Percentiles rank a stretch among this genome's conserved stretches.
phyloP scores from a whole-genome alignment of 371 early-diverging fungal genomes.

The Mucor irregularis region DNA sequence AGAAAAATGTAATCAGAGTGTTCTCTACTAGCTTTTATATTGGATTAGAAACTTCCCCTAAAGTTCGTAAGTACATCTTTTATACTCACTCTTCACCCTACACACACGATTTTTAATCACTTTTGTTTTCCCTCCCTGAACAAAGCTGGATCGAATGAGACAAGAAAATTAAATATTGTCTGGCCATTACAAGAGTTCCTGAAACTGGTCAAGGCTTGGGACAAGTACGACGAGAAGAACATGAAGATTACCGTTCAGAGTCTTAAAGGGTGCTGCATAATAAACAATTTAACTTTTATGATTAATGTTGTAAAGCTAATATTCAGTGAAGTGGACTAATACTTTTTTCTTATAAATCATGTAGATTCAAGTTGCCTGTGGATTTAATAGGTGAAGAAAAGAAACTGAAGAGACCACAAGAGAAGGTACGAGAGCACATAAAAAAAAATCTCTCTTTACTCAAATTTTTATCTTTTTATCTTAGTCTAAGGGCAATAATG shows the following conservation, averaged over 20 bases:
- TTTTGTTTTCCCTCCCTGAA: too few relatives aligned
- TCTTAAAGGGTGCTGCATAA: conserved; percentile 66
- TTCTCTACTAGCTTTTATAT: conserved; percentile 90
- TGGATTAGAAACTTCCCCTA: conserved; percentile 70
- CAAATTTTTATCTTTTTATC: background rate
- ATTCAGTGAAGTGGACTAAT: background rate
- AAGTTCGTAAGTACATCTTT: conserved; percentile 46
- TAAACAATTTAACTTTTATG: conserved; percentile 5
- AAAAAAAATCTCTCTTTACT: background rate
- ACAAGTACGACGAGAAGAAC: conserved; percentile 63
- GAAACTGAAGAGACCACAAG: conserved; percentile 39
- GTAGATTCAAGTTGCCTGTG: conserved; percentile 43
- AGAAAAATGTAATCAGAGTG: conserved; percentile 29
- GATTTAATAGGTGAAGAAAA: conserved; percentile 49
- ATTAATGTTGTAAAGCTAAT: background rate
- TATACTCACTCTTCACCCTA: too few relatives aligned
- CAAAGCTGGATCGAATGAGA: conserved; percentile 40
- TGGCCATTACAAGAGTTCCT: conserved; percentile 84
- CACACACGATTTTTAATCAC: too few relatives aligned
- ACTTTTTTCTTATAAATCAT: background rate
- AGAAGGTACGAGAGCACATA: conserved; percentile 20
- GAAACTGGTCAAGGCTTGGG: conserved; percentile 78
- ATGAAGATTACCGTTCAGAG: conserved; percentile 76
- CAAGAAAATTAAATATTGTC: conserved; percentile 66
- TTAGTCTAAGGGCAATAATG: background rate